Conservation (phyloP, 371 early-diverging fungal genomes). For the Circinella umbellata region DNA sequence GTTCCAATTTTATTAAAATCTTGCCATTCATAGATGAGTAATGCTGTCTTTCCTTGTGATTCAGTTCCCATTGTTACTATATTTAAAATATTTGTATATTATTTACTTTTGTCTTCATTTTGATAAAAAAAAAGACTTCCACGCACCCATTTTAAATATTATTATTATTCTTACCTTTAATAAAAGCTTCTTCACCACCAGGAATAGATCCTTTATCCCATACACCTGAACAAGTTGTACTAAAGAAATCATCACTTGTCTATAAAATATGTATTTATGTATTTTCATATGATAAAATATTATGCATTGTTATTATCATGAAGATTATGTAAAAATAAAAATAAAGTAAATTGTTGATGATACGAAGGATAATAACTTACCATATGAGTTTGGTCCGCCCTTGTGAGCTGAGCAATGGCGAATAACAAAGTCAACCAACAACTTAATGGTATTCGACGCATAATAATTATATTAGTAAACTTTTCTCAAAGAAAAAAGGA, state of each 20-base stretch:
- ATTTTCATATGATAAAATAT: background rate
- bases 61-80: conserved; percentile 30
- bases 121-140: background rate
- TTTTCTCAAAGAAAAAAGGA: no score
- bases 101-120: background rate
- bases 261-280: conserved; percentile 8
- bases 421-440: conserved; percentile 9
- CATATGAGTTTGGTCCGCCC: conserved; percentile 19
- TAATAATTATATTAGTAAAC: background rate
- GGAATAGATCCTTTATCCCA: conserved; percentile 53
- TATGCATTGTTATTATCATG: background rate
- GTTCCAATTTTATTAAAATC: conserved; percentile 57
- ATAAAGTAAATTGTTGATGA: background rate
- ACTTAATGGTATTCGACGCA: background rate
- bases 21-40: conserved; percentile 62
- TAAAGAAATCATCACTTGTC: conserved; percentile 47
- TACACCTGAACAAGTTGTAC: conserved; percentile 56
- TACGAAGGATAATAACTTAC: background rate
- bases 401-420: background rate
- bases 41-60: conserved; percentile 52
- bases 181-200: conserved; percentile 47
- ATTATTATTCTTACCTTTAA: conserved; percentile 37
- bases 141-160: background rate
- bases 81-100: background rate
- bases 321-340: background rate